Conservation (phyloP, 2,329 filamentous ascomycete species). For the Chalaropsis thielavioides region DNA sequence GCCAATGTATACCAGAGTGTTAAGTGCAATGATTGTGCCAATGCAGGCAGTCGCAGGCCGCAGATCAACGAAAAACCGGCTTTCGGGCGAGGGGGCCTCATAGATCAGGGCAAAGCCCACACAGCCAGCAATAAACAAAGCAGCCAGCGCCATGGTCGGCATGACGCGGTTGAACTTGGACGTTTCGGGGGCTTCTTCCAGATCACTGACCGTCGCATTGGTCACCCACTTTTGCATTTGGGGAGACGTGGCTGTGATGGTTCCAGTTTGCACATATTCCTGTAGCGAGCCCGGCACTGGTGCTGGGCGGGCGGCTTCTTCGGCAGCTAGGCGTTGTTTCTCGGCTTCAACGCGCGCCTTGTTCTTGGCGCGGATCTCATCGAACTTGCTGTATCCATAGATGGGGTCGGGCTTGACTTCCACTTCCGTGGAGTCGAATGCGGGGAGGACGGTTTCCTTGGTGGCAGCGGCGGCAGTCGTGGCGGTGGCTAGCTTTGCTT, state of each 20-base stretch:
- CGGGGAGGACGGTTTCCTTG: constrained; percentile 21
- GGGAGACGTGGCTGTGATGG: constrained; percentile 29
- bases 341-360: constrained; percentile 35
- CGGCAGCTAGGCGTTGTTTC: constrained; percentile 30
- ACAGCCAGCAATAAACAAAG: constrained; percentile 31
- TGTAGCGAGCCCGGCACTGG: constrained; percentile 16
- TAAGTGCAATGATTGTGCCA: constrained; percentile 44
- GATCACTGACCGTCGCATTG: constrained; percentile 33
- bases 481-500: constrained; percentile 16
- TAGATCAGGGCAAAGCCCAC: constrained; percentile 35
- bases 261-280: constrained; percentile 25
- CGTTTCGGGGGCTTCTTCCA: constrained; percentile 39
- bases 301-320: constrained; percentile 21
- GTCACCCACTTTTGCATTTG: constrained; percentile 30
- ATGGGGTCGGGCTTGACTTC: constrained; percentile 31
- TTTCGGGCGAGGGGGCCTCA: constrained; percentile 21
- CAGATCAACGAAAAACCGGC: constrained; percentile 44
- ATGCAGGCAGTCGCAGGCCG: constrained; percentile 51
- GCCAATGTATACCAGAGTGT: constrained; percentile 39
- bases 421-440: constrained; percentile 18
- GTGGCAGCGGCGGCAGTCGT: constrained; percentile 16
- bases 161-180: constrained; percentile 38
- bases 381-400: constrained; percentile 44
- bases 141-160: constrained; percentile 37
- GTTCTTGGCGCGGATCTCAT: constrained; percentile 41